Evolutionary conservation across 2,329 filamentous ascomycete genomes (phyloP).

Genomic region (Trichoderma koningiopsis): DNA sequence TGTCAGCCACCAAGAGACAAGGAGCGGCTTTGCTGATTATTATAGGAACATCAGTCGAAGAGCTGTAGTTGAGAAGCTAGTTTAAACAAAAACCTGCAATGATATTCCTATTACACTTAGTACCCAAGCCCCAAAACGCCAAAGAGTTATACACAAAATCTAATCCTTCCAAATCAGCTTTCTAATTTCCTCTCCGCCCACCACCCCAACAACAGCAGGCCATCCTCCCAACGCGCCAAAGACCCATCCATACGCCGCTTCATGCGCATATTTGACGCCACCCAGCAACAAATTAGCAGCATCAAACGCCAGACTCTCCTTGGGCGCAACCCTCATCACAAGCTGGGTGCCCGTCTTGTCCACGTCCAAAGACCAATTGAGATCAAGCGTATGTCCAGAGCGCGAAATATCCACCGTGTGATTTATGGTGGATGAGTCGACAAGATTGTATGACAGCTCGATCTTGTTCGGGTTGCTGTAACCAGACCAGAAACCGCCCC

Average conservation of each 20-base stretch:
- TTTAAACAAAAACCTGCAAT: background rate
- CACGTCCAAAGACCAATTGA: background rate
- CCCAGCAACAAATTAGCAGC: background rate
- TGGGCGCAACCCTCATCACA: background rate
- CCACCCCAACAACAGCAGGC: background rate
- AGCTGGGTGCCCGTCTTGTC: background rate
- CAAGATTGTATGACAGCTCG: background rate
- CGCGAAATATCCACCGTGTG: background rate
- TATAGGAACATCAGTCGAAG: background rate
- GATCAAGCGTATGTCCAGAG: background rate
- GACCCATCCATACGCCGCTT: background rate
- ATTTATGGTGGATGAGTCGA: background rate
- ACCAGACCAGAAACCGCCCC: background rate
- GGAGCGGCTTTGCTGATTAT: background rate
- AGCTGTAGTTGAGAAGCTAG: background rate
- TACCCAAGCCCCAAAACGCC: background rate
- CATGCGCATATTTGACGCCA: background rate
- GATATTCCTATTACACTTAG: background rate
- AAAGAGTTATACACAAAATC: background rate
- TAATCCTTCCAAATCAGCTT: background rate
- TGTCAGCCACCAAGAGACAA: background rate
- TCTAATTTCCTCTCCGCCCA: background rate
- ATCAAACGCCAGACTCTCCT: background rate
- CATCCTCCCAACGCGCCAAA: background rate
- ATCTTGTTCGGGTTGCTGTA: background rate